Conservation (phyloP, 164 flowering plant species). For the Berberis vulgaris region DNA sequence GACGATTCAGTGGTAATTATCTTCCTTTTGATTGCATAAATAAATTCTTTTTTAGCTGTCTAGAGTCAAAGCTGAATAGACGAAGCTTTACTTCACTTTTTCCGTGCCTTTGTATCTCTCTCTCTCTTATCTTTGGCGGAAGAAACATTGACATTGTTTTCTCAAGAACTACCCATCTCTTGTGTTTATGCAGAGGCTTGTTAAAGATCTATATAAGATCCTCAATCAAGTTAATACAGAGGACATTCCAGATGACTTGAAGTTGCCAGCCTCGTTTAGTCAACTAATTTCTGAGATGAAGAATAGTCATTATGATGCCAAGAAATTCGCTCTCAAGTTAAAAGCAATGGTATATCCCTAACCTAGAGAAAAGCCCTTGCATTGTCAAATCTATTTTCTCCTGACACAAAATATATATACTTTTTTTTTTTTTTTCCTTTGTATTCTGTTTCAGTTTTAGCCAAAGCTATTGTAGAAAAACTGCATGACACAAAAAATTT, state of each 20-base stretch:
- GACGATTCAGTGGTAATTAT: conserved; percentile 78
- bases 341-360: conserved; percentile 64
- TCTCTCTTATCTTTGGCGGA: neutral
- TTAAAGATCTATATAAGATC: conserved; percentile 68
- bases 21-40: neutral
- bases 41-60: too few relatives aligned
- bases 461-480: too few relatives aligned
- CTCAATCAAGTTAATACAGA: conserved; percentile 70
- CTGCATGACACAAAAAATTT: too few relatives aligned
- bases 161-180: conserved; percentile 11
- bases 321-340: conserved; percentile 63
- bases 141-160: neutral
- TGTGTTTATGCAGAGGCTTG: conserved; percentile 56
- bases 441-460: too few relatives aligned
- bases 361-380: neutral
- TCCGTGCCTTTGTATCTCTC: neutral
- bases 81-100: too few relatives aligned
- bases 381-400: neutral
- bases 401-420: too few relatives aligned
- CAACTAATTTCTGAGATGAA: conserved; percentile 79
- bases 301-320: conserved; percentile 69
- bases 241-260: conserved; percentile 62
- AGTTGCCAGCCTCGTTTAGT: conserved; percentile 64
- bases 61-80: too few relatives aligned
- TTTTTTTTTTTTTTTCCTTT: too few relatives aligned